Conservation (phyloP, 192 early-diverging fungal species). For the Coemansia sp. region DNA sequence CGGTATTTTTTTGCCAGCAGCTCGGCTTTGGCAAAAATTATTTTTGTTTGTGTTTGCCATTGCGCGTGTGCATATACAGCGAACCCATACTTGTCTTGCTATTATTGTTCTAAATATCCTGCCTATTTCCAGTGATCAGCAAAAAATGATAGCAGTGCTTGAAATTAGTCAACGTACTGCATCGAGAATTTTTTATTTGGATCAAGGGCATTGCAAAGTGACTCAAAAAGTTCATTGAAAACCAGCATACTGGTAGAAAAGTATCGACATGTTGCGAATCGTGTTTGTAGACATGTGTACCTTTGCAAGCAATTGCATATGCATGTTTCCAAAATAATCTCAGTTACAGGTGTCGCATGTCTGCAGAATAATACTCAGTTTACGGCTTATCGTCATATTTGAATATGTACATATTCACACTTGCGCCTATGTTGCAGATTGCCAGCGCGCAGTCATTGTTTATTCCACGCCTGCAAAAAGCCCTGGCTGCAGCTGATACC, state of each 20-base stretch:
- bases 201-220: neutral
- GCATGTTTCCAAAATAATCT: neutral
- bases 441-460: neutral
- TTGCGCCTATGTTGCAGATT: neutral
- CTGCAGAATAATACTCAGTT: neutral
- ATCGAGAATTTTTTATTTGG: neutral
- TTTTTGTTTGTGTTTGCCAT: neutral
- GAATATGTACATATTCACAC: neutral
- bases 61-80: neutral
- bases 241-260: neutral
- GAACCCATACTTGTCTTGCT: neutral
- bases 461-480: neutral
- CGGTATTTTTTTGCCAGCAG: neutral
- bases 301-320: neutral
- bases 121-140: neutral
- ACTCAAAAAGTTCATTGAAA: neutral
- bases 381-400: neutral
- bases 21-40: neutral
- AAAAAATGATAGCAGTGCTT: neutral
- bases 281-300: conserved; percentile 3
- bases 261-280: neutral
- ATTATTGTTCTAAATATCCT: conserved; percentile 7
- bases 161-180: neutral
- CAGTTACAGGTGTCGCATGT: conserved; percentile 6
- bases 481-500: neutral